Conservation (phyloP, 345 rosid genomes). For the Citrus medica region DNA sequence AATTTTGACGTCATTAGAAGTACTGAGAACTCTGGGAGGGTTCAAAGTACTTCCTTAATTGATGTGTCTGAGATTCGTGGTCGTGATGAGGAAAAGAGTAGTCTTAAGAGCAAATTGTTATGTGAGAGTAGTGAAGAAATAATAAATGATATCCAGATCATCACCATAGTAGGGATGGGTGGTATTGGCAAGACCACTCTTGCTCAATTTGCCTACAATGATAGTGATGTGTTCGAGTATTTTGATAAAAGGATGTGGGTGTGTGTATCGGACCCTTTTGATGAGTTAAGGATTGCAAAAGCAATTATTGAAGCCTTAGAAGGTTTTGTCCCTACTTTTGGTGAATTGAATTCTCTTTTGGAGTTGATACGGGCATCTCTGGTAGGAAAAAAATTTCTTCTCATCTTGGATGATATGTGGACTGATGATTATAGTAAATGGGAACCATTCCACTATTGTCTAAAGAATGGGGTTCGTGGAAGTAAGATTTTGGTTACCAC, state of each 20-base stretch:
- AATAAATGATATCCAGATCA: not conserved
- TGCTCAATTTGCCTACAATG: not conserved
- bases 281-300: not conserved
- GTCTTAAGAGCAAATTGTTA: not conserved
- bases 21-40: not conserved
- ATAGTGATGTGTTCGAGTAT: not conserved
- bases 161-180: slow-evolving; percentile 1
- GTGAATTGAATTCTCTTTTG: not conserved
- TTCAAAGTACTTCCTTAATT: not conserved
- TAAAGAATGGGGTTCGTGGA: not conserved
- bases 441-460: not conserved
- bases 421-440: not conserved
- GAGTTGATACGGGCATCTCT: not conserved
- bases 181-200: slow-evolving; percentile 3
- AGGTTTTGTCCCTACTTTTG: not conserved
- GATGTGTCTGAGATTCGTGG: not conserved
- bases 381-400: not conserved
- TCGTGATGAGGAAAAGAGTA: not conserved
- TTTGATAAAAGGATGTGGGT: not conserved
- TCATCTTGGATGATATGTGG: not conserved
- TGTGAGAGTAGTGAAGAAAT: not conserved
- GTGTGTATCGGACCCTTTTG: slow-evolving; percentile 3
- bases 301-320: not conserved
- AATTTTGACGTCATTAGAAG: not conserved
- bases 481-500: slow-evolving; percentile 7